Percentiles rank a stretch among this genome's conserved stretches.
These are phyloP conservation scores for Aphanomyces astaci DNA, from an alignment of 352 stramenopile genomes.

Conservation along the genomic window DNA sequence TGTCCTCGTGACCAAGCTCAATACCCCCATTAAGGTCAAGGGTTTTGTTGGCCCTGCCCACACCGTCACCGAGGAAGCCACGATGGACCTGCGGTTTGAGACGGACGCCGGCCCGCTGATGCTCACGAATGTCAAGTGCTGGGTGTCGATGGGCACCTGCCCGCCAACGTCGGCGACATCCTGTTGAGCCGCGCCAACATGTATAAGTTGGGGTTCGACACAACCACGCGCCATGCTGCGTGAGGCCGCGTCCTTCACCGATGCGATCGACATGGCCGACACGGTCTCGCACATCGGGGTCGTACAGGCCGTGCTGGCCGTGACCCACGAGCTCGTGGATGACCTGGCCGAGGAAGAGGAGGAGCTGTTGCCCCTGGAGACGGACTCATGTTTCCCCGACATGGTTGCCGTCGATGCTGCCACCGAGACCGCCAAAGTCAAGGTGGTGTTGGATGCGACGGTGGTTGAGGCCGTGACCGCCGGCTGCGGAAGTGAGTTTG, in stretches of 20 bases:
- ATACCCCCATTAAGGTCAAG: not conserved
- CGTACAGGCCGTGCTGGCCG: not conserved
- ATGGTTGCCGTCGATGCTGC: not conserved
- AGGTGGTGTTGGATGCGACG: conserved; percentile 9
- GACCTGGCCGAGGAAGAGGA: not conserved
- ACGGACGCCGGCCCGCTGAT: not conserved
- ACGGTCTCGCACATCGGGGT: not conserved
- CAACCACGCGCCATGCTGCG: not conserved
- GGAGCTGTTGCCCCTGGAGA: not conserved
- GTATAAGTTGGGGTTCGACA: no score
- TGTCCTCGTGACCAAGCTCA: not conserved
- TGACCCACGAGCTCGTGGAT: not conserved
- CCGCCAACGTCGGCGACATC: no score
- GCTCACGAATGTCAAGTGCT: conserved; percentile 2
- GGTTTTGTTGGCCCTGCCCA: not conserved
- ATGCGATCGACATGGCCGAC: not conserved
- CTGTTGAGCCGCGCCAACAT: no score
- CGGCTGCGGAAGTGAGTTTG: not conserved
- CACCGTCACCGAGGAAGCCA: conserved; percentile 1
- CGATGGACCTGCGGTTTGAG: not conserved
- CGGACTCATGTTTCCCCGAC: not conserved
- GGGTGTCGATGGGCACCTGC: no score
- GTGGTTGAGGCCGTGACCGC: not conserved
- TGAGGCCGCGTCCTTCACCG: not conserved
- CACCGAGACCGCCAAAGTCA: not conserved